These are phyloP conservation scores for Rheum nobile DNA, from an alignment of 148 eudicot genomes.

Conservation along the genomic window DNA sequence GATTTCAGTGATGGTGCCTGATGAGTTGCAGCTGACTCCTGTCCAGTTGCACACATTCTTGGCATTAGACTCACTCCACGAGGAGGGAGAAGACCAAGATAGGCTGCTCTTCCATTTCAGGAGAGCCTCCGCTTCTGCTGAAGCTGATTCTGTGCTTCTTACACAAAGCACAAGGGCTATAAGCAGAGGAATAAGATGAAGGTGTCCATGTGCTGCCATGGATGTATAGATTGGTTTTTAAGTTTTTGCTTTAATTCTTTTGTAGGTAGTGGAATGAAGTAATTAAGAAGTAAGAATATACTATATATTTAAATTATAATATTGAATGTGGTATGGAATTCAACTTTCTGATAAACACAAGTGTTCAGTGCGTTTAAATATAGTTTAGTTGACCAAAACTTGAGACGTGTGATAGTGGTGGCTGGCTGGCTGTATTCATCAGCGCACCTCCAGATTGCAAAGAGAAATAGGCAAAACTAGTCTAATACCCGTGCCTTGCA, in stretches of 20 bases:
- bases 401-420: neutral
- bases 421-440: neutral
- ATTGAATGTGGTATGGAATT: neutral
- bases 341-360: neutral
- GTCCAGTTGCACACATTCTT: conserved; percentile 17
- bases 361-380: neutral
- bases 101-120: conserved; percentile 3
- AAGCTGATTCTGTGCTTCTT: neutral
- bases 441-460: too few species aligned
- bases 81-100: neutral
- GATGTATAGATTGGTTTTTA: neutral
- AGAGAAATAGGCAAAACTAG: too few species aligned
- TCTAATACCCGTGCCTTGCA: too few species aligned
- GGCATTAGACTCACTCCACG: conserved; percentile 11
- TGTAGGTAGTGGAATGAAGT: neutral
- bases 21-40: conserved; percentile 13
- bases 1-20: neutral
- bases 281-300: neutral
- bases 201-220: neutral
- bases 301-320: neutral
- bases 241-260: neutral
- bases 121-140: conserved; percentile 6
- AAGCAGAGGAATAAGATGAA: neutral
- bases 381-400: neutral
- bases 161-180: neutral